Evolutionary conservation across 2,329 filamentous ascomycete genomes (phyloP).

Genomic region (Fusarium goolgardi): DNA sequence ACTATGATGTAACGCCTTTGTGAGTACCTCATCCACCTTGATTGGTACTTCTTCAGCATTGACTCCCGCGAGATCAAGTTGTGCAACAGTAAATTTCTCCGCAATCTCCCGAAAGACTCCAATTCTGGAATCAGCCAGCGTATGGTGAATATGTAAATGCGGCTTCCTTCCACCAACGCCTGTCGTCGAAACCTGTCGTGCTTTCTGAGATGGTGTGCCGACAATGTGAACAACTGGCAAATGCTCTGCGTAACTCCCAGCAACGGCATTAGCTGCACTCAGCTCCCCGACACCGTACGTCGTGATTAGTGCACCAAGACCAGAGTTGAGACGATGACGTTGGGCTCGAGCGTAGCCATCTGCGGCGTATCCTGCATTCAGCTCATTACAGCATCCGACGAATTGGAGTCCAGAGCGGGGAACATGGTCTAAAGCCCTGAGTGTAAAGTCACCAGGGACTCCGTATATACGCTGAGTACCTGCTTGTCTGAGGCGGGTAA

Average conservation of each 20-base stretch:
- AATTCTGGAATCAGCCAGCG: slow-evolving; percentile 4
- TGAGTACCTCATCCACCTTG: neutral
- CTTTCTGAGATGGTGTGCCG: slow-evolving; percentile 8
- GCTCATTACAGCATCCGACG: slow-evolving; percentile 26
- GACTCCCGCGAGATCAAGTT: slow-evolving; percentile 3
- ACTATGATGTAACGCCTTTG: neutral
- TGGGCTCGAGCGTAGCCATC: slow-evolving; percentile 23
- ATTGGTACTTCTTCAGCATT: neutral
- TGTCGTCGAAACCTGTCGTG: neutral
- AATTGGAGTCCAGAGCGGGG: slow-evolving; percentile 3
- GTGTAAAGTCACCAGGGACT: slow-evolving; percentile 26
- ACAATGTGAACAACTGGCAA: slow-evolving; percentile 21
- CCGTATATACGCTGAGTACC: slow-evolving; percentile 18
- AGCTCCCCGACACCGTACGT: slow-evolving; percentile 22
- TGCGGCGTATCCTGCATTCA: slow-evolving; percentile 26
- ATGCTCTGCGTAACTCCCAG: slow-evolving; percentile 24
- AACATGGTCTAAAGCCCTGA: slow-evolving; percentile 16
- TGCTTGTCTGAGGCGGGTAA: slow-evolving; percentile 4
- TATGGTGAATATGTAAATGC: slow-evolving; percentile 22
- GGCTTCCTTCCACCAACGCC: accelerated
- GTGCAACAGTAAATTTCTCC: slow-evolving; percentile 14
- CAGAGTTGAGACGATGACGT: neutral
- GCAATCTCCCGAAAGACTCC: slow-evolving; percentile 10
- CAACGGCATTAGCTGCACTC: slow-evolving; percentile 19
- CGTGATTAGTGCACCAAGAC: slow-evolving; percentile 12